Evolutionary conservation across 495 filamentous ascomycete species (phyloP), one percentile per base, ranked within the genome.

Genomic region (Penicillium canescens): DNA sequence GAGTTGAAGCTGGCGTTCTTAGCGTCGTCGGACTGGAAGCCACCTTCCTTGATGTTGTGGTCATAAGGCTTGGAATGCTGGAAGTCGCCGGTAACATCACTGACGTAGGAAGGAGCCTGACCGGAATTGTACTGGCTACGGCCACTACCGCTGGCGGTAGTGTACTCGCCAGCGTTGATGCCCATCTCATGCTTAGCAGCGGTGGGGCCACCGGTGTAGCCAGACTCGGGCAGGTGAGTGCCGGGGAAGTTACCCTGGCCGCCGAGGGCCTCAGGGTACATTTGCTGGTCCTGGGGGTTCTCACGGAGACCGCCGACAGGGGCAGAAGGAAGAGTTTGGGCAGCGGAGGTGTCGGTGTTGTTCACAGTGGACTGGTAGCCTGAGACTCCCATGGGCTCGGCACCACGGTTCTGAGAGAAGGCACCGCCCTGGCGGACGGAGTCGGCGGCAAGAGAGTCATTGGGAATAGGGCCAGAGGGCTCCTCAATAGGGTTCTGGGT

Each of bases 371-470:
- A 81, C 42, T 74, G 64, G 44, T 48, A 50, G 46, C 78, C 74
- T 3, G 71, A 69, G 42, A 82, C 76, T 12, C 70, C 66, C 46
- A 75, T 66, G 18, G 81, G 78, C 34, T 78, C 71, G 9, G 76
- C 73, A 33, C 77, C 66, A 11, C 75, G 73, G 69, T 85, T 82
- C 39, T 73, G 62, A 31, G 67, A 67, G 71, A 83, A 87, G 26
- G 60, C 62, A 51, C 84, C 84, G 42, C 78, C 78, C 13, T 59
- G 42, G 36, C 71, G 67, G 45, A 77, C 65, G 11, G 85, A 88
- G 56, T 87, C 82, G 40, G 78, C 85, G 28, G 86, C 86, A 31
- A 89, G 81, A 34, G 84, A 87, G 69, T 87, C 85, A 41, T 76
- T 81, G 28, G 81, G 67, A 11, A 88, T 63, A 39, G 80, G 68